A percentile compares a stretch with the other conserved stretches of the same genome.
These are phyloP conservation scores for Alternaria ventricosa DNA, from an alignment of 2,329 filamentous ascomycete species.

Conservation along the genomic window DNA sequence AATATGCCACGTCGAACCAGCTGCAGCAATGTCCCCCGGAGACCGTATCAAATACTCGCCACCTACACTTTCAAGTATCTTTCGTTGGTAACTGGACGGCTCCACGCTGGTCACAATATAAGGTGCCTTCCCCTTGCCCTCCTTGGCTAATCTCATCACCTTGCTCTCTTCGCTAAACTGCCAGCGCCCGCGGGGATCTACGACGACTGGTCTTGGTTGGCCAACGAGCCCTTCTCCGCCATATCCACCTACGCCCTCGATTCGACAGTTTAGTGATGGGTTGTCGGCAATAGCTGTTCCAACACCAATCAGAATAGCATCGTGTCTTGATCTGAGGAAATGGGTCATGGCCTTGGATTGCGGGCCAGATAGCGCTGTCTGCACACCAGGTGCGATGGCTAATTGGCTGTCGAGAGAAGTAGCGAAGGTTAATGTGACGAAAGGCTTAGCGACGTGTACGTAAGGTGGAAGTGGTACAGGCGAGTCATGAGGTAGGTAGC, in stretches of 20 bases:
- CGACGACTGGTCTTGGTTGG: conserved; percentile 81
- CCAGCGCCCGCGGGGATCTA: conserved; percentile 84
- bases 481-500: conserved; percentile 55
- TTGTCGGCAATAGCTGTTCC: conserved; percentile 86
- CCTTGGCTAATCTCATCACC: conserved; percentile 68
- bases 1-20: conserved; percentile 3
- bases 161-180: conserved; percentile 65
- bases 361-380: conserved; percentile 81
- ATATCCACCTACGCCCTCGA: conserved; percentile 66
- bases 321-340: conserved; percentile 80
- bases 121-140: conserved; percentile 73
- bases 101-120: conserved; percentile 63
- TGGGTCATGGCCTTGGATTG: conserved; percentile 93
- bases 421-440: conserved; percentile 81
- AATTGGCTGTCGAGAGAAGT: conserved; percentile 85
- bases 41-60: conserved; percentile 27
- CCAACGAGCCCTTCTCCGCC: conserved; percentile 58
- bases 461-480: conserved; percentile 2
- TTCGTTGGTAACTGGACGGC: conserved; percentile 35
- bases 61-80: conserved; percentile 34
- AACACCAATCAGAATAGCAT: conserved; percentile 84
- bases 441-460: conserved; percentile 13
- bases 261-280: conserved; percentile 82
- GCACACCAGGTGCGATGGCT: conserved; percentile 77
- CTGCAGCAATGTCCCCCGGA: not conserved